These are phyloP conservation scores for Fusarium burgessii DNA, from an alignment of 2,329 filamentous ascomycete genomes.

Conservation along the genomic window DNA sequence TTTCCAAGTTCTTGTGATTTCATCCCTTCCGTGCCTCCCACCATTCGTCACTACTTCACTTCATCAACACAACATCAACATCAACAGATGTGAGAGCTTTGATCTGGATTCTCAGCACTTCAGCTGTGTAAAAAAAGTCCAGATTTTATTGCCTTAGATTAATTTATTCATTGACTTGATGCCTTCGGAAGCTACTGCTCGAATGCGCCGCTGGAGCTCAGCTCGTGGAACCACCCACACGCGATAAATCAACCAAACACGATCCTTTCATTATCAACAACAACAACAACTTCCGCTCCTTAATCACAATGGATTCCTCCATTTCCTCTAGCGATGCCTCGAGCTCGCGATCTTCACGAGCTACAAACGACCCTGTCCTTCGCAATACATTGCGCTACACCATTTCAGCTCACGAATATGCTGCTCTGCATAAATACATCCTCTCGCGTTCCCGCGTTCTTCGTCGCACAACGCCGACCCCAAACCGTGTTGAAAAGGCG, in stretches of 20 bases:
- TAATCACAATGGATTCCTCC: conserved; percentile 39
- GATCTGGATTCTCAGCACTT: conserved; percentile 24
- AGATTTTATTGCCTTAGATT: background rate
- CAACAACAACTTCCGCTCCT: conserved; percentile 6
- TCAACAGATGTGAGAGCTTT: conserved; percentile 28
- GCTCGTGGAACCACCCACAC: conserved; percentile 40
- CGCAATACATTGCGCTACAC: conserved; percentile 90
- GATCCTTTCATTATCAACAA: conserved; percentile 14
- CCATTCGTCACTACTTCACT: background rate
- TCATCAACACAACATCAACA: background rate
- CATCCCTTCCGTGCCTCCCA: conserved; percentile 26
- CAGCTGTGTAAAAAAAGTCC: conserved; percentile 7
- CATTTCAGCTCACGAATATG: conserved; percentile 87
- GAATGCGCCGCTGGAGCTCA: conserved; percentile 46
- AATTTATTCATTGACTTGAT: conserved; percentile 34
- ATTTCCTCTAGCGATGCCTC: conserved; percentile 40
- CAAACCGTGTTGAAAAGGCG: conserved; percentile 63
- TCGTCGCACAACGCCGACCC: conserved; percentile 66
- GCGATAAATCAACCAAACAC: conserved; percentile 17
- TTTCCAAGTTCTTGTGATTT: conserved; percentile 41
- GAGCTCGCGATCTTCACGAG: conserved; percentile 36
- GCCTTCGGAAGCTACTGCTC: conserved; percentile 34
- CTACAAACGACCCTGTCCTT: conserved; percentile 73
- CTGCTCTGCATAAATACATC: conserved; percentile 84
- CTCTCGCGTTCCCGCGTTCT: conserved; percentile 76